Base-by-base conservation (phyloP, 2,329 filamentous ascomycete species). In the Aspergillus phoenicis region DNA sequence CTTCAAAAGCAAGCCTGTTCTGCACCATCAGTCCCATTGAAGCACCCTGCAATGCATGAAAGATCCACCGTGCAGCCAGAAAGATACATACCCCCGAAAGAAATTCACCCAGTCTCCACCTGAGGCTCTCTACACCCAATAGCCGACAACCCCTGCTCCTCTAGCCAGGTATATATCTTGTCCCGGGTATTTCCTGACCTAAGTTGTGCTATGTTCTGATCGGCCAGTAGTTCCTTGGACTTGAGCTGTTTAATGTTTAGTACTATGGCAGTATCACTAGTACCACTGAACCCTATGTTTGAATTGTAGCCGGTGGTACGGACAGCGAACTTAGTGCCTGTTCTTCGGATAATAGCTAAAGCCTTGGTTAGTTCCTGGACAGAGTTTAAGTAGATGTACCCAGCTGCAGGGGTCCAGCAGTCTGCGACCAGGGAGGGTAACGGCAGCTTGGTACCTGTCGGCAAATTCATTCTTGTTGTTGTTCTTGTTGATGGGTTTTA, bases 231-330 rank as follows among this genome's bases (percentile, higher is more conserved):
- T 20, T 56, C 53, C 28, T 47, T 56, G 53, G 53, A 47, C 10
- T 56, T 43, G 15, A 56, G 28, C 39, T 56, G 39, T 7, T 39
- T 2, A 15, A 56, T 56, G 24, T 56, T 22, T 15, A 56, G 53
- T 39, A 56, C 53, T 11, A 56, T 13, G 22, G 53, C 39, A 8
- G 26, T 36, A 17, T 36, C 17, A 24, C 13, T 39, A 24, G 53
- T 39, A 56, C 53, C 47, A 45, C 53, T 56, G 24, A 56, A 56
- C n/a, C 53, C 26, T 4, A 38, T 24, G 8, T 56, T 56, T 1
- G 53, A 39, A 24, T 56, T 56, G 53, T 56, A 39, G 53, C 53
- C 53, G 53, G 53, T 56, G 53, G 53, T 56, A 24, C 53, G 53
- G 41, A 56, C 17, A 24, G 53, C 53, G 39, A 56, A 56, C 39